These are phyloP conservation scores for Cyberlindnera mycetangii DNA, from an alignment of 805 yeast genomes.

Conservation along the genomic window DNA sequence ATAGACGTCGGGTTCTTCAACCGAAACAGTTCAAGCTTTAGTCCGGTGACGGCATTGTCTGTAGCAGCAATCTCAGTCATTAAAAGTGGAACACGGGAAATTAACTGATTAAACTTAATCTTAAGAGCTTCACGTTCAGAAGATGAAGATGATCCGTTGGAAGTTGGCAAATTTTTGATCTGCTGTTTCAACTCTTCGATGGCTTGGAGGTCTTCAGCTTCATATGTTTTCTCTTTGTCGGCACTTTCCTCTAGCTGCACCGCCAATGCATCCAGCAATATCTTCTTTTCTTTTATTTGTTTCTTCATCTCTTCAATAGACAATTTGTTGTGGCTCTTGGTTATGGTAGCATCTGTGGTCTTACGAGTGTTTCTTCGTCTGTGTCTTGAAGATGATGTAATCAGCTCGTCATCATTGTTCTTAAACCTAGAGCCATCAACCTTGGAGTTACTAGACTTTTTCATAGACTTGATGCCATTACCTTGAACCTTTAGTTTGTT, in stretches of 20 bases:
- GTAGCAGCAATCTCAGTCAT: slow-evolving; percentile 56
- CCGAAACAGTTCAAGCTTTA: slow-evolving; percentile 63
- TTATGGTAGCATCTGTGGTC: background rate
- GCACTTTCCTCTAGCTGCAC: slow-evolving; percentile 31
- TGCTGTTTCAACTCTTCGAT: slow-evolving; percentile 42
- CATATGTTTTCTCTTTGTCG: slow-evolving; percentile 44
- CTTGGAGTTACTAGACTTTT: slow-evolving; percentile 28
- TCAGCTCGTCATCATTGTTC: slow-evolving; percentile 67
- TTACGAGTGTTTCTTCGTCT: slow-evolving; percentile 23
- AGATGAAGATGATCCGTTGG: slow-evolving; percentile 26
- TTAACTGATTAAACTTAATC: slow-evolving; percentile 26
- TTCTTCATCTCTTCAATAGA: slow-evolving; percentile 58
- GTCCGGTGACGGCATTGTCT: slow-evolving; percentile 63
- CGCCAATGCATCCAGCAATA: slow-evolving; percentile 50
- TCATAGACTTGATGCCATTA: slow-evolving; percentile 14
- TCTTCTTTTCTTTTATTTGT: slow-evolving; percentile 69
- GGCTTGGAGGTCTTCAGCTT: slow-evolving; percentile 40
- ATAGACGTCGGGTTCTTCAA: slow-evolving; percentile 65
- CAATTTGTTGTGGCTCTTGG: slow-evolving; percentile 12
- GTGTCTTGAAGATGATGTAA: slow-evolving; percentile 25
- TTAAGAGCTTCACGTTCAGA: slow-evolving; percentile 35
- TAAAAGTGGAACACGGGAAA: slow-evolving; percentile 54
- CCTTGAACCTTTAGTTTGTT: slow-evolving; percentile 33
- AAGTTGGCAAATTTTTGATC: slow-evolving; percentile 42
- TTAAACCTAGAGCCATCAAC: slow-evolving; percentile 52